Conservation (phyloP, 2,329 filamentous ascomycete genomes). For the Aspergillus chevalieri region DNA sequence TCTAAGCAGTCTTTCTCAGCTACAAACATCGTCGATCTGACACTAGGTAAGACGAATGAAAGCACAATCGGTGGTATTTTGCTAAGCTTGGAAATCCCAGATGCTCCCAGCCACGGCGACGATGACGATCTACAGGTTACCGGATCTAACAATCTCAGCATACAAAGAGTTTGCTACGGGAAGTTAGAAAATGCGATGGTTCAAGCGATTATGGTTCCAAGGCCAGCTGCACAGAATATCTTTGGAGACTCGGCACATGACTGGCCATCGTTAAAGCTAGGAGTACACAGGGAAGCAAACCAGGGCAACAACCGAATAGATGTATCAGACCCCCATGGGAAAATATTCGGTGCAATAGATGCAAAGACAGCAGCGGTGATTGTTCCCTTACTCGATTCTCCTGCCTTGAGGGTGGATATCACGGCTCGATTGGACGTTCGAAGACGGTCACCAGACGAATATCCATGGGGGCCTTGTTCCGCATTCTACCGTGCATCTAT, state of each 20-base stretch:
- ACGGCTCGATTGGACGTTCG: conserved; percentile 65
- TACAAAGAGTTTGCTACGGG: conserved; percentile 74
- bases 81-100: conserved; percentile 17
- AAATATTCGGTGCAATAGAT: conserved; percentile 73
- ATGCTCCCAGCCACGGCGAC: conserved; percentile 16
- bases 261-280: conserved; percentile 70
- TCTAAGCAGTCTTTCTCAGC: conserved; percentile 40
- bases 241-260: conserved; percentile 48
- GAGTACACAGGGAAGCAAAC: conserved; percentile 55
- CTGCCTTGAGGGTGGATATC: conserved; percentile 59
- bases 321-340: conserved; percentile 64
- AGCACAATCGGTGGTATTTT: background rate
- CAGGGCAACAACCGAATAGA: conserved; percentile 55
- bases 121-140: conserved; percentile 37
- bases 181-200: conserved; percentile 64
- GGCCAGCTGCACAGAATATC: conserved; percentile 55
- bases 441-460: conserved; percentile 57
- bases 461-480: conserved; percentile 57
- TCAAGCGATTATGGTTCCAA: conserved; percentile 64
- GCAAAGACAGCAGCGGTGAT: conserved; percentile 59
- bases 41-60: conserved; percentile 24
- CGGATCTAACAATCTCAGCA: conserved; percentile 53
- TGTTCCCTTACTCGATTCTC: conserved; percentile 65
- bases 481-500: conserved; percentile 60
- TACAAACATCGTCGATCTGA: conserved; percentile 42